Conservation (phyloP, 768 basidiomycete species). For the Lactifluus rugatus region DNA sequence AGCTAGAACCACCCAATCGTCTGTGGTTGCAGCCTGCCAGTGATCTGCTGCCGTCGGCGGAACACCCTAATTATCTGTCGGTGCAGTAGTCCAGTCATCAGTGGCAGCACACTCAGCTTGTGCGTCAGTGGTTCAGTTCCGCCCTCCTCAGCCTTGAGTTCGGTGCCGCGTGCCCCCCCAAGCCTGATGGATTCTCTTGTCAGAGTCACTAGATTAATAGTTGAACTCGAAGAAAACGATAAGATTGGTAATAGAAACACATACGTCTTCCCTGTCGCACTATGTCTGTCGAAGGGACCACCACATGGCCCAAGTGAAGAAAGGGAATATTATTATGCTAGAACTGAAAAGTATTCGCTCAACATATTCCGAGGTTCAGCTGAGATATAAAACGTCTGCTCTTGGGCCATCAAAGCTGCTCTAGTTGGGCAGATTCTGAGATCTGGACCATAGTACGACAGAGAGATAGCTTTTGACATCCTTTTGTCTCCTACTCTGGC, state of each 20-base stretch:
- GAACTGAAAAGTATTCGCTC: no score
- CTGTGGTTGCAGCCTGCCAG: conserved; percentile 31
- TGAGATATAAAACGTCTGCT: no score
- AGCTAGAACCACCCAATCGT: conserved; percentile 27
- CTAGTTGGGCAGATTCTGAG: no score
- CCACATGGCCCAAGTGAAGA: no score
- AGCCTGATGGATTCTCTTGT: conserved; percentile 88
- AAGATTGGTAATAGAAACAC: conserved; percentile 24
- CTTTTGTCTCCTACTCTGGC: no score
- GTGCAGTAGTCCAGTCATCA: conserved; percentile 32
- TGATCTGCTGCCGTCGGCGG: conserved; percentile 19
- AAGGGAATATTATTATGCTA: no score
- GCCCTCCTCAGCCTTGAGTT: conserved; percentile 71
- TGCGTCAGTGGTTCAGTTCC: conserved; percentile 68
- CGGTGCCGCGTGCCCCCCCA: conserved; percentile 89
- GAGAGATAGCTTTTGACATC: no score
- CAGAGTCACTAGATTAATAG: conserved; percentile 59
- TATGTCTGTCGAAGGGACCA: conserved; percentile 79
- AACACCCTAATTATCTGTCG: conserved; percentile 28
- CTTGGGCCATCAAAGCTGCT: no score
- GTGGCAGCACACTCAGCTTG: conserved; percentile 35
- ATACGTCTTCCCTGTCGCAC: conserved; percentile 74
- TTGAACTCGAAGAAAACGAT: not conserved
- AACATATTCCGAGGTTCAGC: no score
- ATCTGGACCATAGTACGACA: no score